Evolutionary conservation across 2,329 filamentous ascomycete species (phyloP).

Genomic region (Alternaria ethzedia): DNA sequence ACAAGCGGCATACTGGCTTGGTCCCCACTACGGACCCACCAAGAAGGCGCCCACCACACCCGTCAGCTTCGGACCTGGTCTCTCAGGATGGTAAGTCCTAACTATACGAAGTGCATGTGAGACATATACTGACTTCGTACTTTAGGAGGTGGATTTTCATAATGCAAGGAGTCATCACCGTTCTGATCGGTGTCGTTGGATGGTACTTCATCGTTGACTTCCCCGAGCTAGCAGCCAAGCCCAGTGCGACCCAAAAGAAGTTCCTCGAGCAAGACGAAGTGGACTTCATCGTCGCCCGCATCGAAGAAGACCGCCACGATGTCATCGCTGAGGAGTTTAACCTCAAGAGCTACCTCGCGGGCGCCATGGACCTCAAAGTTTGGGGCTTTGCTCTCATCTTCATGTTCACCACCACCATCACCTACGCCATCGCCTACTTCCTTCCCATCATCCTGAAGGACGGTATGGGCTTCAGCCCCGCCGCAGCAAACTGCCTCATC

Average conservation of each 20-base stretch:
- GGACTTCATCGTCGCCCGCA: conserved; percentile 36
- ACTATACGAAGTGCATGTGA: no score
- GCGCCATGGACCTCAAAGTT: conserved; percentile 29
- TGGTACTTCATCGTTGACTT: conserved; percentile 37
- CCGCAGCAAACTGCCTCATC: conserved; percentile 34
- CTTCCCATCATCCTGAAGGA: conserved; percentile 39
- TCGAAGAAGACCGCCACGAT: conserved; percentile 37
- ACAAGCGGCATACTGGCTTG: conserved; percentile 32
- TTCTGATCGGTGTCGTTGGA: conserved; percentile 26
- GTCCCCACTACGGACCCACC: conserved; percentile 41
- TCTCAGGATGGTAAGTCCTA: conserved; percentile 31
- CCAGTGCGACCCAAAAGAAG: conserved; percentile 26
- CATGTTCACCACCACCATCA: conserved; percentile 33
- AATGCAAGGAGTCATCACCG: conserved; percentile 29
- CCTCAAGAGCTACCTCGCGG: conserved; percentile 24
- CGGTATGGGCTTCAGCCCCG: conserved; percentile 37
- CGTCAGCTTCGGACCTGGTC: conserved; percentile 39
- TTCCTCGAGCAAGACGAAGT: conserved; percentile 36
- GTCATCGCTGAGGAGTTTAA: conserved; percentile 37
- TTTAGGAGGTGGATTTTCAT: conserved; percentile 28
- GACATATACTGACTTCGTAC: no score
- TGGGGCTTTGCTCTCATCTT: conserved; percentile 31
- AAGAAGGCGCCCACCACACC: conserved; percentile 29
- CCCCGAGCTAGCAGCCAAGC: conserved; percentile 31
- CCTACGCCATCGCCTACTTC: conserved; percentile 41